Conservation (phyloP, 805 yeast species). For the Wickerhamiella vanderwaltii region DNA sequence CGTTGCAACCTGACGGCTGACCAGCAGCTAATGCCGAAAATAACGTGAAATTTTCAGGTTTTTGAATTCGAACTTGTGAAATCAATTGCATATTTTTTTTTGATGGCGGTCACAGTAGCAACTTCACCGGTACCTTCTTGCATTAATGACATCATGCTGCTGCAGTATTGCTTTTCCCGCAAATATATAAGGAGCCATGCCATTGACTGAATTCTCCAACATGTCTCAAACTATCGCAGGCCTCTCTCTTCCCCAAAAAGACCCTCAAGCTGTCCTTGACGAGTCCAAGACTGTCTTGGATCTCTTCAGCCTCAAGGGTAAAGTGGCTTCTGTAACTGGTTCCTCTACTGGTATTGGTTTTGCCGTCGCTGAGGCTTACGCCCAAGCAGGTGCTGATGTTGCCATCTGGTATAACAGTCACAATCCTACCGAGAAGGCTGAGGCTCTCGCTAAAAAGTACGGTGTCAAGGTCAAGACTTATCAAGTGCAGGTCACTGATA, state of each 20-base stretch:
- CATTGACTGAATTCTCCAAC: background rate
- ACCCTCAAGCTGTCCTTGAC: constrained; percentile 17
- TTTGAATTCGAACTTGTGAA: no score
- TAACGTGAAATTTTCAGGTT: no score
- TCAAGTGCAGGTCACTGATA: constrained; percentile 44
- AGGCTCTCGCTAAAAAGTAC: constrained; percentile 40
- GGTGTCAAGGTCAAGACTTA: constrained; percentile 53
- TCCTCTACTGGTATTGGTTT: constrained; percentile 78
- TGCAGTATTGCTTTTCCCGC: background rate
- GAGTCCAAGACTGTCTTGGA: constrained; percentile 19
- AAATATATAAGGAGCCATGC: background rate
- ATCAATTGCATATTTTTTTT: no score
- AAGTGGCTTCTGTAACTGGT: constrained; percentile 74
- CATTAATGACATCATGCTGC: background rate
- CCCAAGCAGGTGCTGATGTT: constrained; percentile 81
- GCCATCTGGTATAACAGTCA: constrained; percentile 55
- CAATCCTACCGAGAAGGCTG: constrained; percentile 51
- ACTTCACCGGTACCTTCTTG: background rate
- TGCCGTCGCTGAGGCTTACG: constrained; percentile 71
- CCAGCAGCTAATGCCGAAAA: no score
- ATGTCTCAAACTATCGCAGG: constrained; percentile 12
- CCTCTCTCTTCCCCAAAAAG: constrained; percentile 16
- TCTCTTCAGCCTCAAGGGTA: constrained; percentile 37
- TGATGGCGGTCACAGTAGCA: background rate
- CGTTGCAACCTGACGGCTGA: no score